Evolutionary conservation across 2,329 filamentous ascomycete species (phyloP), one percentile per base, ranked within the genome.

Genomic region (Podosphaera fusca): DNA sequence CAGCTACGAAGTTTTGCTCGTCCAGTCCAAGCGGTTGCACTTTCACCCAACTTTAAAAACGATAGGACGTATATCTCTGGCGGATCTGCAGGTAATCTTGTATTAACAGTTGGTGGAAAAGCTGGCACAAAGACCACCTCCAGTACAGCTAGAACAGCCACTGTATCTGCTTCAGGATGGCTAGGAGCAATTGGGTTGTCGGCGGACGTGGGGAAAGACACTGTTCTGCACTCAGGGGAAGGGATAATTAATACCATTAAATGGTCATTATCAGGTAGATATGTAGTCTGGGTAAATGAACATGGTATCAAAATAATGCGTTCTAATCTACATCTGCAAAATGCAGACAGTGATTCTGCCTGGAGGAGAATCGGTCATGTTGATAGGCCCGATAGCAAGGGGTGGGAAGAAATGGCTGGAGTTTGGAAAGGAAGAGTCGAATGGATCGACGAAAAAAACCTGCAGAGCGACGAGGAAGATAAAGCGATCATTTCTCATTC

Each of bases 251-350:
- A 81, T 67, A 85, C 82, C 2, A 92, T 98, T 66, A 90, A 94
- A 68, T 98, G 90, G 88, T 96, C 90, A 0, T 68, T 90, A 46
- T 90, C 87, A 0, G 90, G 92, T 0, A 92, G 85, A 70, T 96
- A 89, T 65, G 85, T 95, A 0, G 86, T 82, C 0, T 98, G 92
- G 92, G 77, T 94, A 46, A 98, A 96, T 65, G 92, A 98, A 69
- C 84, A 94, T 65, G 92, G 92, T 3, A 94, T 96, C 67, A 95
- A 95, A 68, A 92, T 98, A 59, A 96, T 96, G 89, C 80, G 92
- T 42, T 87, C 87, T 3, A 87, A 92, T 67, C 67, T 94, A 29
- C 80, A 89, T 63, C 75, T 95, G 4, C 87, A 94, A 4, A 81
- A 74, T 60, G 76, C 76, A 10, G 84, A 94, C 65, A 72, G 77